Conservation (phyloP, 169 alveolate genomes). For the Cystoisospora suis region DNA sequence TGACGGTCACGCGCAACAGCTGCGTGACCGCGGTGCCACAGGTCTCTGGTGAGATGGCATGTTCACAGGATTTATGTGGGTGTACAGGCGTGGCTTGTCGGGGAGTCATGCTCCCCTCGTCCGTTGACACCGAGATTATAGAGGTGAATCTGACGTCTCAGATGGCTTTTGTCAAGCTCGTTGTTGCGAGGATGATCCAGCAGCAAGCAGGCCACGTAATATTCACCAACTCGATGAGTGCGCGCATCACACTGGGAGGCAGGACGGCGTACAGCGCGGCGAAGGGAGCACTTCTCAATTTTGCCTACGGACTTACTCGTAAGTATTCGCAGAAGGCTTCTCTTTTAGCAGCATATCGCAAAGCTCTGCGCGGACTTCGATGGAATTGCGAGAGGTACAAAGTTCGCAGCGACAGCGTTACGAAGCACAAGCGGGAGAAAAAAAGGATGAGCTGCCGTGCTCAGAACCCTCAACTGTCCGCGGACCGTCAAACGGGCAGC, state of each 20-base stretch:
- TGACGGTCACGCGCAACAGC: neutral
- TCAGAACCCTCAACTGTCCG: too few species aligned
- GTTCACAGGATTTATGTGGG: neutral
- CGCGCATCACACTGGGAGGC: slow-evolving; percentile 24
- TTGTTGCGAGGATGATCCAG: slow-evolving; percentile 9
- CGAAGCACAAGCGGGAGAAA: too few species aligned
- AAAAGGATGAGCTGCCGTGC: too few species aligned
- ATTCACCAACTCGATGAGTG: slow-evolving; percentile 17
- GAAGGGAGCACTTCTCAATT: slow-evolving; percentile 2
- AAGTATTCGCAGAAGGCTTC: too few species aligned
- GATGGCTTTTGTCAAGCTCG: slow-evolving; percentile 12
- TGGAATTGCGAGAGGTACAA: too few species aligned
- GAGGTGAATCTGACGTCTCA: slow-evolving; percentile 1
- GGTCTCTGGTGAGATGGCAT: too few species aligned
- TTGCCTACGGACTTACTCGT: slow-evolving; percentile 31
- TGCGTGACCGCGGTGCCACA: neutral
- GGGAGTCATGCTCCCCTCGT: slow-evolving; percentile 4
- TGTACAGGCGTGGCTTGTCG: slow-evolving; percentile 23
- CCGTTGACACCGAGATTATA: neutral
- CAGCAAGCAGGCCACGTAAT: slow-evolving; percentile 3
- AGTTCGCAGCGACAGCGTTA: too few species aligned
- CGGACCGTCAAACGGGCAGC: too few species aligned
- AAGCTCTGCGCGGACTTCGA: too few species aligned
- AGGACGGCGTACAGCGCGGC: slow-evolving; percentile 38
- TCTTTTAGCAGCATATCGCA: too few species aligned